Conservation (phyloP, 495 filamentous ascomycete species). For the Tuber umbilicatum region DNA sequence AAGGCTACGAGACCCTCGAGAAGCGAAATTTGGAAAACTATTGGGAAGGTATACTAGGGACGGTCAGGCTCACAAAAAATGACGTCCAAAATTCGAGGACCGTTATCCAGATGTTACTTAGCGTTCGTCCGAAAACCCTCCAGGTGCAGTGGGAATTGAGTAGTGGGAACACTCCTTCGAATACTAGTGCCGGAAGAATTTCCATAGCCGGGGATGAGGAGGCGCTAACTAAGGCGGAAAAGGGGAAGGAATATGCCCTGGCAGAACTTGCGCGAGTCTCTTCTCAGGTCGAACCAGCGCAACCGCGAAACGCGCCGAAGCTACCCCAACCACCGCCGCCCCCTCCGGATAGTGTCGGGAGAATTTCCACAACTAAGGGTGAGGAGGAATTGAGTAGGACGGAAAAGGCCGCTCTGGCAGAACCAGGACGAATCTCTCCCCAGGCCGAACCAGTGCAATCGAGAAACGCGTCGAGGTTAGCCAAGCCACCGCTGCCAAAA, state of each 20-base stretch:
- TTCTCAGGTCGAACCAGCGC: not conserved
- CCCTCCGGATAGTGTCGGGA: not conserved
- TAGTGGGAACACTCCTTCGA: not conserved
- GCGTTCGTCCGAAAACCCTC: not conserved
- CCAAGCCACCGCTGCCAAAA: not conserved
- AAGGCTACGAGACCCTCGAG: not conserved
- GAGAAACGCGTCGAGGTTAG: not conserved
- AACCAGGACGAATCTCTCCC: not conserved
- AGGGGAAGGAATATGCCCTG: not conserved
- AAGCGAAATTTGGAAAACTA: not conserved
- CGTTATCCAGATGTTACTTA: not conserved
- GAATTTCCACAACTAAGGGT: not conserved
- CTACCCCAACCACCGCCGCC: not conserved
- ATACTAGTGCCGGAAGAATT: not conserved
- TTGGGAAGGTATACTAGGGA: not conserved
- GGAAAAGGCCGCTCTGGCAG: not conserved
- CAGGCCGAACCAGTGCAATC: not conserved
- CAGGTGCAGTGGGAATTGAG: not conserved
- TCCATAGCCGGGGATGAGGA: not conserved
- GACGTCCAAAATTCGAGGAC: not conserved
- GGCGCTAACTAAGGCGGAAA: not conserved
- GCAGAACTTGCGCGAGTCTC: not conserved
- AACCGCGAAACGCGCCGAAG: not conserved
- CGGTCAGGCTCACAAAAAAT: not conserved
- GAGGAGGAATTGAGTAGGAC: not conserved